Conservation (phyloP, 1,284 basidiomycete genomes). For the Puccinia polysora region DNA sequence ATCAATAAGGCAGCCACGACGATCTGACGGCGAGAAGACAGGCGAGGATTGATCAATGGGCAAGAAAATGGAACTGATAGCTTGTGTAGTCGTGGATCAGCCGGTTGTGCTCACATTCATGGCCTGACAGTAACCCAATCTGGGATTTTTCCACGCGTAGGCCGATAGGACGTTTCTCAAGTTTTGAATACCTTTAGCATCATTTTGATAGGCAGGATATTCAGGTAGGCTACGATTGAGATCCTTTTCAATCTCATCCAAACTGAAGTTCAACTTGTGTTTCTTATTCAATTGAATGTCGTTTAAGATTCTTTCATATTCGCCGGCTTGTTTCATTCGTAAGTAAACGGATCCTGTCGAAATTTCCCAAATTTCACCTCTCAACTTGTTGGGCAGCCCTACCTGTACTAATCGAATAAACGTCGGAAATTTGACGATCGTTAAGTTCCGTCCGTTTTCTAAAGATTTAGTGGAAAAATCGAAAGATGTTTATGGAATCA, state of each 20-base stretch:
- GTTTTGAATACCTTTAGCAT: conserved; percentile 70
- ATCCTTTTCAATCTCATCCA: conserved; percentile 99
- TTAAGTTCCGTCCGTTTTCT: conserved; percentile 82
- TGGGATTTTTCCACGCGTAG: conserved; percentile 95
- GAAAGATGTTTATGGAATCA: too few relatives aligned
- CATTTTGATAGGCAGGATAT: conserved; percentile 85
- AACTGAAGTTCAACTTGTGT: conserved; percentile 77
- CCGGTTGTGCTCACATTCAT: conserved; percentile 52
- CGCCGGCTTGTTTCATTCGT: conserved; percentile 79
- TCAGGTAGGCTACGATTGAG: conserved; percentile 70
- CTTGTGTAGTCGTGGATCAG: too few relatives aligned
- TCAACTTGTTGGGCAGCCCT: conserved; percentile 85
- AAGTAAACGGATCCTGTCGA: conserved; percentile 84
- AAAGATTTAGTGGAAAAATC: too few relatives aligned
- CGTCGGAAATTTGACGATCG: conserved; percentile 91
- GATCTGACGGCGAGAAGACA: conserved; percentile 14
- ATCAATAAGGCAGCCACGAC: conserved; percentile 44
- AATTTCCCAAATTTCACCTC: conserved; percentile 98
- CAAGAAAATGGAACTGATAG: too few relatives aligned
- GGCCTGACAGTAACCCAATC: conserved; percentile 57
- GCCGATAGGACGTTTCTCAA: conserved; percentile 88
- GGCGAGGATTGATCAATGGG: conserved; percentile 7
- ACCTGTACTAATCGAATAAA: conserved; percentile 95
- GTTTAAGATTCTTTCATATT: conserved; percentile 73
- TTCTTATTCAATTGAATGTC: conserved; percentile 60